Evolutionary conservation across 129 eudicot species (phyloP), one percentile per base, ranked within the genome.

Genomic region (Tanacetum coccineum): DNA sequence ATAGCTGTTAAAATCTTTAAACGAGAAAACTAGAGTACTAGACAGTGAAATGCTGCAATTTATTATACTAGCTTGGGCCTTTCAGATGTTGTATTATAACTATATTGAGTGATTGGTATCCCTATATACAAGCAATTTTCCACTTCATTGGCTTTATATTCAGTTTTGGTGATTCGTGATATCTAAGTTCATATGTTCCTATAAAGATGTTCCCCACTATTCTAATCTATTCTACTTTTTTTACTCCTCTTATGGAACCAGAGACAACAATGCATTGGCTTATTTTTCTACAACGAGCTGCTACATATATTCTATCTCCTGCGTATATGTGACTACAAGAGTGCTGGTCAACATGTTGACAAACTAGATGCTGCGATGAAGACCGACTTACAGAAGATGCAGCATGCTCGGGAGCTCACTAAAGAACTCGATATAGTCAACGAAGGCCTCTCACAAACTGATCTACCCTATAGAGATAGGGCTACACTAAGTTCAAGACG

Each of bases 281-380:
- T 93, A 79, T 81, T 82, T 74, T 93, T 86, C 70, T 93, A 93
- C 69, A 82, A 84, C 58, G 96, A 89, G 83, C 79, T 93, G 69
- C 85, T 93, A 79, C 91, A 86, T 81, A 70, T 87, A 68, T 93
- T 93, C 66, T 89, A 93, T 79, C 90, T 90, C 30, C 86, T 93
- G 52, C 88, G 99, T 59, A 82, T 84, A 72, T 93, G 99, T 30
- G 90, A 89, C 76, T 93, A 86, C 85, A 89, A 93, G 74, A 81
- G 73, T 62, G 93, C 91, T 53, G 81, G 86, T 68, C 88, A 82
- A 81, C 95, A 83, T 58, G 89, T 89, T 62, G 96, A 89, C 9
- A 86, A 79, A 68, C 70, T 93, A 81, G 99, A 93, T 52, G 84
- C 90, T 72, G 92, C 91, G 28, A 85, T 89, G 93, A 88, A 93